Evolutionary conservation across 2,329 filamentous ascomycete genomes (phyloP).

Genomic region (Xylaria sp.): DNA sequence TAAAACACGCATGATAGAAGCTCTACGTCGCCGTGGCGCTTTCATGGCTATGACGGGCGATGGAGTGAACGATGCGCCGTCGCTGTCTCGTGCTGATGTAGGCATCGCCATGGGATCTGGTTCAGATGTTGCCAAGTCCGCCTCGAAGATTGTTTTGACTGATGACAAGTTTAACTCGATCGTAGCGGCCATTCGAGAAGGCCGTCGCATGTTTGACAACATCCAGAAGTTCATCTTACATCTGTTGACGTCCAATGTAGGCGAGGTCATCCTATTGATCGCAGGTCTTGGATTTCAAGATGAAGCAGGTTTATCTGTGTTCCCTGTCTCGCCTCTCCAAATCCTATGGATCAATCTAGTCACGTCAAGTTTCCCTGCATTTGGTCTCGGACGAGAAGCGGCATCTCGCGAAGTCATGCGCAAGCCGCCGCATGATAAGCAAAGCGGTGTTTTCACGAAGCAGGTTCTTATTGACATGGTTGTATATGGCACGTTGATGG

Average conservation of each 20-base stretch:
- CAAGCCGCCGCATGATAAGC: constrained; percentile 78
- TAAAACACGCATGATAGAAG: constrained; percentile 91
- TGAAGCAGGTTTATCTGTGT: constrained; percentile 75
- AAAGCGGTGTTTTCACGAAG: constrained; percentile 77
- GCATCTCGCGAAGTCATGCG: constrained; percentile 81
- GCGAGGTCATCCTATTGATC: constrained; percentile 82
- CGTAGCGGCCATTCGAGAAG: constrained; percentile 83
- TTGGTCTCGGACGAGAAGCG: constrained; percentile 84
- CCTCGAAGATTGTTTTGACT: constrained; percentile 82
- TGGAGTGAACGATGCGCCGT: constrained; percentile 87
- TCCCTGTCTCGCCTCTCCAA: constrained; percentile 84
- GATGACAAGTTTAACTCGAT: constrained; percentile 92
- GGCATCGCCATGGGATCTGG: constrained; percentile 93
- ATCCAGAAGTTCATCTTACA: constrained; percentile 90
- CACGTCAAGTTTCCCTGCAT: constrained; percentile 86
- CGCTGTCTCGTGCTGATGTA: constrained; percentile 82
- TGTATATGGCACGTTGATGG: constrained; percentile 83
- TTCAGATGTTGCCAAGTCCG: constrained; percentile 86
- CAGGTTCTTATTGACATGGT: constrained; percentile 83
- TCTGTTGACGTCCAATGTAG: constrained; percentile 82
- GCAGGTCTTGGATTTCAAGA: constrained; percentile 87
- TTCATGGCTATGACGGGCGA: constrained; percentile 92
- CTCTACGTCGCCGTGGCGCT: constrained; percentile 77
- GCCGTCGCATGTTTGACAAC: constrained; percentile 86
- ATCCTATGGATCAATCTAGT: constrained; percentile 97